Evolutionary conservation across 192 early-diverging fungal species (phyloP).

Genomic region (Phlyctochytrium bullatum): DNA sequence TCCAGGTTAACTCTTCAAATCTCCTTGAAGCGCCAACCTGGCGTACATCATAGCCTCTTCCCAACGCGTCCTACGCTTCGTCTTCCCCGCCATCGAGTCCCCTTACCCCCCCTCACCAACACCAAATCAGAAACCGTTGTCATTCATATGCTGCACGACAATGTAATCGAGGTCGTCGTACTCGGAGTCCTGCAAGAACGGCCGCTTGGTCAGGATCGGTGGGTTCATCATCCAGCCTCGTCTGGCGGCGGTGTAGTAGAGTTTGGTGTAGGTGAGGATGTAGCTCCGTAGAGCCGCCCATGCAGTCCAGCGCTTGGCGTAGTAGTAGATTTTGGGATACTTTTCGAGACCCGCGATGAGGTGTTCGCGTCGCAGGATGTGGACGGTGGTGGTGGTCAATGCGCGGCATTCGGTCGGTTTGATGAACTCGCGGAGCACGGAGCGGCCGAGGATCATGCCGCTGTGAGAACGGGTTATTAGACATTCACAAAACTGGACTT

Average conservation of each 20-base stretch:
- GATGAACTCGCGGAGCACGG: constrained; percentile 38
- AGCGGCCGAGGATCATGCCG: constrained; percentile 43
- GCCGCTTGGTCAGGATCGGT: constrained; percentile 38
- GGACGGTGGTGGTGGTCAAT: constrained; percentile 38
- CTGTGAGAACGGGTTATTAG: constrained; percentile 11
- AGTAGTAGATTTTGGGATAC: constrained; percentile 51
- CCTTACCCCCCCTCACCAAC: neutral
- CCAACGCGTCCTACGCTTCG: too few relatives aligned
- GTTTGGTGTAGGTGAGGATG: constrained; percentile 38
- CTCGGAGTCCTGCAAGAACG: constrained; percentile 42
- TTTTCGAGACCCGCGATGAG: constrained; percentile 30
- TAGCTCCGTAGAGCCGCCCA: constrained; percentile 48
- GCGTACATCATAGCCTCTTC: too few relatives aligned
- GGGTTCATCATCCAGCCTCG: constrained; percentile 42
- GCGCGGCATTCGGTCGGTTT: constrained; percentile 49
- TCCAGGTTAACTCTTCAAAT: too few relatives aligned
- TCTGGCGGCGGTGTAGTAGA: constrained; percentile 48
- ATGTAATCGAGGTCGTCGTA: constrained; percentile 50
- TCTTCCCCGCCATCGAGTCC: too few relatives aligned
- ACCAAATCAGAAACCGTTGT: constrained; percentile 35
- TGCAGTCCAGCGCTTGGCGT: constrained; percentile 51
- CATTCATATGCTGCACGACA: constrained; percentile 47
- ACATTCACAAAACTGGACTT: constrained; percentile 9
- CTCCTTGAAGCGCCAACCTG: too few relatives aligned
- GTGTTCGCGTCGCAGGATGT: constrained; percentile 27